Conservation (phyloP, 176 grass and related monocot genomes). For the Oryza brachyantha region DNA sequence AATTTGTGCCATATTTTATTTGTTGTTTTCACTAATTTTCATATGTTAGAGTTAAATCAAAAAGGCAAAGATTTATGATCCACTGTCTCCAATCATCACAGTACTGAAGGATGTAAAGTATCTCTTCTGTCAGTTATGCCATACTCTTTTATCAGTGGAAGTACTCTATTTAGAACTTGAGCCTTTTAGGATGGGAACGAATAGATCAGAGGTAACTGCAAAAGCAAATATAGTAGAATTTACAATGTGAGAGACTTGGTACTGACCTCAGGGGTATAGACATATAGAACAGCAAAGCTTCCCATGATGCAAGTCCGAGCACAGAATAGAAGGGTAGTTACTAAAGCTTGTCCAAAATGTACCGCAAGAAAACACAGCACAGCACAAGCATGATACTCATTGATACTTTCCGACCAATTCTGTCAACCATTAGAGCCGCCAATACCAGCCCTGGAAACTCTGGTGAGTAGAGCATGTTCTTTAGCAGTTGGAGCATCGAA, state of each 20-base stretch:
- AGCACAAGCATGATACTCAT: constrained; percentile 54
- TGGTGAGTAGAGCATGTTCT: constrained; percentile 27
- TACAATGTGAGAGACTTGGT: neutral
- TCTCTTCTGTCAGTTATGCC: neutral
- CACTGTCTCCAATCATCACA: neutral
- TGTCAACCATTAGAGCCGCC: constrained; percentile 58
- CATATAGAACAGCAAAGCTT: constrained; percentile 44
- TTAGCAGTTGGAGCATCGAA: neutral
- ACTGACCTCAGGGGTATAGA: constrained; percentile 73
- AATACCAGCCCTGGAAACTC: constrained; percentile 70
- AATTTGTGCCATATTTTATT: neutral
- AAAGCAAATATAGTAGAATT: neutral
- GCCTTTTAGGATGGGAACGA: neutral
- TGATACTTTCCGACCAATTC: constrained; percentile 60
- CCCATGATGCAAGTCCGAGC: constrained; percentile 51
- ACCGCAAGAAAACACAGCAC: constrained; percentile 45
- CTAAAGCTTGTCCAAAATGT: constrained; percentile 48
- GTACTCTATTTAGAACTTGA: no score
- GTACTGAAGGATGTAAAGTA: neutral
- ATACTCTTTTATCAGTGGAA: neutral
- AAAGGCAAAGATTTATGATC: neutral
- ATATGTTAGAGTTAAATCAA: neutral
- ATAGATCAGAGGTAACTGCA: no score
- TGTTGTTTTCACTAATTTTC: neutral
- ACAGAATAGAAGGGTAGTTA: constrained; percentile 64